A percentile compares a stretch with the other conserved stretches of the same genome.
These are phyloP conservation scores for Verbena officinalis DNA, from an alignment of 257 asterid genomes.

Conservation along the genomic window DNA sequence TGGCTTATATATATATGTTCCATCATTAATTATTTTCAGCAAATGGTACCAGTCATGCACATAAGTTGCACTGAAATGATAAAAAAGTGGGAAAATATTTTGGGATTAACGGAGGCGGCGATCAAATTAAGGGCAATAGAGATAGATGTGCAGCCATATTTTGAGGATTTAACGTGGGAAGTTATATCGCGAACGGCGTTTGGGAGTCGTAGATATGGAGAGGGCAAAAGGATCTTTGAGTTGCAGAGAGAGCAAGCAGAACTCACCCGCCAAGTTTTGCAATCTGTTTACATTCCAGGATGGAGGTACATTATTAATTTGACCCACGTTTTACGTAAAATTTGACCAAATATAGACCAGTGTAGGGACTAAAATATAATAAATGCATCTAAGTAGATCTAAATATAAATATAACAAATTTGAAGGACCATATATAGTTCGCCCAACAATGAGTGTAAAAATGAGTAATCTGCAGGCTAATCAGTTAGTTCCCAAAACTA, in stretches of 20 bases:
- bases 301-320: constrained; percentile 40
- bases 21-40: constrained; percentile 34
- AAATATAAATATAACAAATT: too few species aligned
- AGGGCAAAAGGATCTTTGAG: constrained; percentile 45
- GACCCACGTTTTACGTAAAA: too few species aligned
- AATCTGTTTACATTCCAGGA: constrained; percentile 57
- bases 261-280: constrained; percentile 48
- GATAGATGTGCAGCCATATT: constrained; percentile 49
- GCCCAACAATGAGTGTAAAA: too few species aligned
- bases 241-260: constrained; percentile 59
- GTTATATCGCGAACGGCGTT: constrained; percentile 54
- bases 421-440: too few species aligned
- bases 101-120: constrained; percentile 7
- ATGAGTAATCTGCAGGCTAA: too few species aligned
- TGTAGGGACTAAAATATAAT: too few species aligned
- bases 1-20: too few species aligned
- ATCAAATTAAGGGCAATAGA: constrained; percentile 22
- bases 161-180: constrained; percentile 44
- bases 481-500: too few species aligned
- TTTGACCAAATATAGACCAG: too few species aligned
- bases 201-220: constrained; percentile 40
- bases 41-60: constrained; percentile 55
- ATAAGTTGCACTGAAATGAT: constrained; percentile 52
- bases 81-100: constrained; percentile 44
- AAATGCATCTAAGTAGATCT: too few species aligned